Conservation (phyloP, 495 filamentous ascomycete genomes). For the Aspergillus saccharolyticus region DNA sequence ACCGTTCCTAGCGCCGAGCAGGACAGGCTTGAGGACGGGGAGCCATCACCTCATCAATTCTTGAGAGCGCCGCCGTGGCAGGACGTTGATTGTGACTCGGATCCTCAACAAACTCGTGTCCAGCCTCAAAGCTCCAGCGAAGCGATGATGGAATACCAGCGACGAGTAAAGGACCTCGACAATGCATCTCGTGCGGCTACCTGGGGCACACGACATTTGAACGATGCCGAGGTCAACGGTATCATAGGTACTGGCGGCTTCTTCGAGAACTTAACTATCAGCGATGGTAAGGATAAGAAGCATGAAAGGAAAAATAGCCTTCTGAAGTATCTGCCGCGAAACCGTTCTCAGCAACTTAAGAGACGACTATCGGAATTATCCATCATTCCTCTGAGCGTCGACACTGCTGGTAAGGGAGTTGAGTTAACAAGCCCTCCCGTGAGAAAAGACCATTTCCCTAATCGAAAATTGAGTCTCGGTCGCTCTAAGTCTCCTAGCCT, state of each 20-base stretch:
- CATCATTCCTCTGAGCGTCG: constrained; percentile 23
- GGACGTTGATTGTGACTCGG: constrained; percentile 29
- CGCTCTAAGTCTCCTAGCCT: constrained; percentile 57
- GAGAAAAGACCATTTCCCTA: constrained; percentile 47
- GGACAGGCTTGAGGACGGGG: constrained; percentile 17
- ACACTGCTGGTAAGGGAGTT: constrained; percentile 32
- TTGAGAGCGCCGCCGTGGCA: constrained; percentile 41
- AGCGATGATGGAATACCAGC: constrained; percentile 43
- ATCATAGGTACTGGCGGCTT: constrained; percentile 51
- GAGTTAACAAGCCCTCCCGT: constrained; percentile 20
- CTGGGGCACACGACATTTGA: constrained; percentile 63
- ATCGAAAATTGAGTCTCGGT: constrained; percentile 51
- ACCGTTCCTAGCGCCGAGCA: constrained; percentile 20
- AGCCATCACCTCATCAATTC: constrained; percentile 27
- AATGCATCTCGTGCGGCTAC: constrained; percentile 62
- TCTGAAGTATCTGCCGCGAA: constrained; percentile 51
- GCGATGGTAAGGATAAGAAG: constrained; percentile 38
- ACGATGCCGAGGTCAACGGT: constrained; percentile 57
- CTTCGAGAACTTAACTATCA: constrained; percentile 59
- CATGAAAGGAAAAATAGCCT: constrained; percentile 37
- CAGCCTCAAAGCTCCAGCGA: constrained; percentile 43
- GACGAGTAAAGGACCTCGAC: constrained; percentile 40
- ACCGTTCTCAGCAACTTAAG: constrained; percentile 25
- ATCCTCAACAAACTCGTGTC: constrained; percentile 28
- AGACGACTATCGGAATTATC: constrained; percentile 34